Conservation (phyloP, 2,329 filamentous ascomycete species). For the Apiospora kogelbergensis region DNA sequence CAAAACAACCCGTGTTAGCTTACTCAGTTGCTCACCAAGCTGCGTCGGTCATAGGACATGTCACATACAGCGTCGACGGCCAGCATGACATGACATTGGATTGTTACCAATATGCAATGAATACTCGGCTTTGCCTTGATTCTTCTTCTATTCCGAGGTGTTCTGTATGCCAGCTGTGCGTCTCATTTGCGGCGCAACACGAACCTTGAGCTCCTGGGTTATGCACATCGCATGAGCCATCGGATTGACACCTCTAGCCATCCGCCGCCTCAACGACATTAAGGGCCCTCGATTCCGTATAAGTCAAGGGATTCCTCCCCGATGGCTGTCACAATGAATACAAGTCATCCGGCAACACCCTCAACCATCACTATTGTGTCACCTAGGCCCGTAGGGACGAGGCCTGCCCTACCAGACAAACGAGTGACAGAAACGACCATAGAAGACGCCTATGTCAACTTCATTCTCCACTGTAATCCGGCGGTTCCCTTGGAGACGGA, state of each 20-base stretch:
- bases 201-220: neutral
- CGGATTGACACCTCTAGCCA: neutral
- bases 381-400: slow-evolving; percentile 25
- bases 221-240: neutral
- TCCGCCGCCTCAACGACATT: neutral
- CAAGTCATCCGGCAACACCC: neutral
- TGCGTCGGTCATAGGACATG: neutral
- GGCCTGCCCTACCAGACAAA: slow-evolving; percentile 58
- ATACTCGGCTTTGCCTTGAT: neutral
- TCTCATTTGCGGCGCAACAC: neutral
- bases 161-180: neutral
- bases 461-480: slow-evolving; percentile 91
- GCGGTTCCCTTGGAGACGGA: slow-evolving; percentile 70
- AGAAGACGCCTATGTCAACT: slow-evolving; percentile 78
- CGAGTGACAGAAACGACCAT: slow-evolving; percentile 70
- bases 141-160: neutral
- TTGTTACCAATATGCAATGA: neutral
- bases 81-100: neutral
- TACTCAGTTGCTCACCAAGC: neutral
- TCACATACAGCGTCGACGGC: neutral
- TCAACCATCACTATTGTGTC: slow-evolving; percentile 24
- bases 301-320: neutral
- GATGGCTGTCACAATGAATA: slow-evolving; percentile 6
- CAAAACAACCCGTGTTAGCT: neutral
- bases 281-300: neutral